phyloP scores from a whole-genome alignment of 1,284 basidiomycete species.

The Fereydounia khargensis region DNA sequence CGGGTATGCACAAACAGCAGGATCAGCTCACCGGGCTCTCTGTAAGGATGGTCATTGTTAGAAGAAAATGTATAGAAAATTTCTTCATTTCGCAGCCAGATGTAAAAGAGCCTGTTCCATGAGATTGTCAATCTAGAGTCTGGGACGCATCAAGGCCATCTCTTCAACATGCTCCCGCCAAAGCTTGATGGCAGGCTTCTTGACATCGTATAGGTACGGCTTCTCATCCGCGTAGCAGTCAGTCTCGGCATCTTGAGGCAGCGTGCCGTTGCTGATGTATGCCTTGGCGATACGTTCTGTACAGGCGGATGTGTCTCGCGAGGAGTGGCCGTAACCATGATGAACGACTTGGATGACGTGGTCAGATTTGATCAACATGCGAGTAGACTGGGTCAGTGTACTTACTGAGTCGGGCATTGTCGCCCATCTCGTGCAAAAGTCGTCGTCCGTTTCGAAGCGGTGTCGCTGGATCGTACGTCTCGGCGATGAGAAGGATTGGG shows the following conservation, averaged over 20 bases:
- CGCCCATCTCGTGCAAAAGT: constrained; percentile 17
- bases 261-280: constrained; percentile 13
- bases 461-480: constrained; percentile 31
- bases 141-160: too few species aligned
- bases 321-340: constrained; percentile 25
- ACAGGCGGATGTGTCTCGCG: constrained; percentile 19
- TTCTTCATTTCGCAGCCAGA: too few species aligned
- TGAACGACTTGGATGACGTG: constrained; percentile 8
- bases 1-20: too few species aligned
- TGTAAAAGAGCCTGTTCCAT: too few species aligned
- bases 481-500: constrained; percentile 18
- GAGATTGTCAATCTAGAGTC: too few species aligned
- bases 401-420: constrained; percentile 13
- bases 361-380: too few species aligned
- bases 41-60: too few species aligned
- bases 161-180: too few species aligned
- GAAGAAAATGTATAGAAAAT: too few species aligned
- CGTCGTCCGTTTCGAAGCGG: constrained; percentile 17
- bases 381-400: too few species aligned
- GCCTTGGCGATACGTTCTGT: constrained; percentile 8
- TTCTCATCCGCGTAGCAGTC: constrained; percentile 16
- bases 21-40: too few species aligned
- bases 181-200: not conserved
- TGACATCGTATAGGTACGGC: constrained; percentile 7
- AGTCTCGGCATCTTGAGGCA: constrained; percentile 10